Conservation (phyloP, 225 moss, liverwort and hornwort genomes). For the Lunularia cruciata region DNA sequence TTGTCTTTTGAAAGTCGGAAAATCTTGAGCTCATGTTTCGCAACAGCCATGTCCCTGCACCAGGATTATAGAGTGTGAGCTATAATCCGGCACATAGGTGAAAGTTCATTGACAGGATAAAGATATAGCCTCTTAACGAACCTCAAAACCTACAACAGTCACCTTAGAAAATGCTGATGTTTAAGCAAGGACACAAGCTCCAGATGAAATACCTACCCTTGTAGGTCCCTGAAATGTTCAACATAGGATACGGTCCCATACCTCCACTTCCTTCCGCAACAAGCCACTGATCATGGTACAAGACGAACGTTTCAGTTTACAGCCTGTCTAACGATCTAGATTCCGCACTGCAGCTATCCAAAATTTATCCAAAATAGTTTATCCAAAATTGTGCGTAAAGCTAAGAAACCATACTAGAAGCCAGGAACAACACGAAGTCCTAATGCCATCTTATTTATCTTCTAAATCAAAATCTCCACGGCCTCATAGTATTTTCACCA, state of each 20-base stretch:
- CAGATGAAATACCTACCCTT: conserved; percentile 52
- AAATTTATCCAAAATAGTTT: no score
- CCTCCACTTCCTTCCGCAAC: conserved; percentile 72
- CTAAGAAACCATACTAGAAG: no score
- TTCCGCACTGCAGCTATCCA: no score
- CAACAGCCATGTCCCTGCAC: conserved; percentile 72
- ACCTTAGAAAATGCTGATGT: background rate
- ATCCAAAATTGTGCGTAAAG: no score
- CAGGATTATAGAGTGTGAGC: background rate
- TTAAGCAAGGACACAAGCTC: background rate
- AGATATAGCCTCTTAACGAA: background rate
- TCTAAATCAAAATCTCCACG: no score
- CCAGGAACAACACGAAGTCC: no score
- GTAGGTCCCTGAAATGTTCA: conserved; percentile 95
- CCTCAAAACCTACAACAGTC: background rate
- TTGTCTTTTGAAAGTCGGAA: conserved; percentile 69
- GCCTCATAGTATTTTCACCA: no score
- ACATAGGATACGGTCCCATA: conserved; percentile 86
- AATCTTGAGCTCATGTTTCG: conserved; percentile 74
- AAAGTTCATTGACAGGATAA: background rate
- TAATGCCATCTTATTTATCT: no score
- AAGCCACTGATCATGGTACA: conserved; percentile 61
- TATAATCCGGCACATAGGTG: background rate
- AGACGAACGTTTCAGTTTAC: background rate
- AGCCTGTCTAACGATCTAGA: no score